Percentiles rank a stretch among this genome's conserved stretches.
Evolutionary conservation across 129 eudicot genomes (phyloP).

Genomic region (Cynara cardunculus): DNA sequence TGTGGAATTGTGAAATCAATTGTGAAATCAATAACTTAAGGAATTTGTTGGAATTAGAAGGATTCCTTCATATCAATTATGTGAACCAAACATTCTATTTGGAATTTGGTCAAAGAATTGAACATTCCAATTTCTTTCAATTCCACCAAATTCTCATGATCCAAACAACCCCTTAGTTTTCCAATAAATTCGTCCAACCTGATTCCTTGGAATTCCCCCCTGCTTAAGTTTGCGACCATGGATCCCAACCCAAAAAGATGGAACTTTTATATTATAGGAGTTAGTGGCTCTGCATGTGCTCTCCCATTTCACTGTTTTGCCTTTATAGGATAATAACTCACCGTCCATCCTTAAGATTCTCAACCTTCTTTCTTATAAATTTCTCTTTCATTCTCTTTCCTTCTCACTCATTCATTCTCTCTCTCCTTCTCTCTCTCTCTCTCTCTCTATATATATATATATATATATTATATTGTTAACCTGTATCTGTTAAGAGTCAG

Average conservation of each 20-base stretch:
- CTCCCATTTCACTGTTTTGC: conserved; percentile 54
- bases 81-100: too few species aligned
- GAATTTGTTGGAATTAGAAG: too few species aligned
- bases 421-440: conserved; percentile 5
- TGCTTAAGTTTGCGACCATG: conserved; percentile 21
- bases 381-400: conserved; percentile 14
- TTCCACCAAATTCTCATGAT: too few species aligned
- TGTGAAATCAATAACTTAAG: too few species aligned
- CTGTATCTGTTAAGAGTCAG: not conserved
- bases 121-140: too few species aligned
- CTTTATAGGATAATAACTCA: conserved; percentile 56
- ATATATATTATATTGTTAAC: too few species aligned
- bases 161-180: not conserved
- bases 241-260: conserved; percentile 18
- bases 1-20: too few species aligned
- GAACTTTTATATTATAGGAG: conserved; percentile 19
- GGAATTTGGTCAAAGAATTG: too few species aligned
- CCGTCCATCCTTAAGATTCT: conserved; percentile 51
- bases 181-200: conserved; percentile 15
- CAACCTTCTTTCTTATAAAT: conserved; percentile 35
- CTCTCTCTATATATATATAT: not conserved
- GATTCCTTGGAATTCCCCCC: conserved; percentile 39
- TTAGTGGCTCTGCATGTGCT: conserved; percentile 85
- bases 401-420: conserved; percentile 9
- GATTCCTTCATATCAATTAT: too few species aligned